Evolutionary conservation across 345 rosid species (phyloP), one percentile per base, ranked within the genome.

Genomic region (Clarkia xantiana): DNA sequence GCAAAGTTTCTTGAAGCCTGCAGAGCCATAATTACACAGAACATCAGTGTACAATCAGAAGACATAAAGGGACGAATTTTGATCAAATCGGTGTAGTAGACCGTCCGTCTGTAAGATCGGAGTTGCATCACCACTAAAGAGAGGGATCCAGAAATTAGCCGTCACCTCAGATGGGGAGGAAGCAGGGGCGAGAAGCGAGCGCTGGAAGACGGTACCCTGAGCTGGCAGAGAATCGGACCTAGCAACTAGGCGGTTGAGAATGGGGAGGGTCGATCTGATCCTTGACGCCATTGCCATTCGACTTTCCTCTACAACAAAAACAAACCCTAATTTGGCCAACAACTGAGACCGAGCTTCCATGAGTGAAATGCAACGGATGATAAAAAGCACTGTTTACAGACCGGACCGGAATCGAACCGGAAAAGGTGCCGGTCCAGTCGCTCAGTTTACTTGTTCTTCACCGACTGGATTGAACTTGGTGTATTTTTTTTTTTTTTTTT

Each of bases 271-370:
- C 62, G 81, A 84, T 84, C 94, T 69, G 67, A 84, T 23, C 56
- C 91, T 91, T 47, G 73, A 70, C 9, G 78, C 75, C 66, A 77
- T 63, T 42, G 91, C 81, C 76, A 75, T 75, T 56, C n/a, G n/a
- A n/a, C n/a, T n/a, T n/a, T n/a, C n/a, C n/a, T n/a, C n/a, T n/a
- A n/a, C n/a, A n/a, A n/a, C n/a, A n/a, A n/a, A n/a, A n/a, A n/a
- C n/a, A n/a, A n/a, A n/a, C n/a, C n/a, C n/a, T n/a, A n/a, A n/a
- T n/a, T n/a, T n/a, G n/a, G n/a, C n/a, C n/a, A n/a, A n/a, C n/a
- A n/a, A n/a, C n/a, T n/a, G n/a, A n/a, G n/a, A n/a, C n/a, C n/a
- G n/a, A n/a, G n/a, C n/a, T n/a, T n/a, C n/a, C n/a, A n/a, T n/a
- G n/a, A n/a, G n/a, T n/a, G n/a, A n/a, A n/a, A n/a, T n/a, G n/a